phyloP scores from a whole-genome alignment of 805 yeast species.

The Maudiozyma barnettii region DNA sequence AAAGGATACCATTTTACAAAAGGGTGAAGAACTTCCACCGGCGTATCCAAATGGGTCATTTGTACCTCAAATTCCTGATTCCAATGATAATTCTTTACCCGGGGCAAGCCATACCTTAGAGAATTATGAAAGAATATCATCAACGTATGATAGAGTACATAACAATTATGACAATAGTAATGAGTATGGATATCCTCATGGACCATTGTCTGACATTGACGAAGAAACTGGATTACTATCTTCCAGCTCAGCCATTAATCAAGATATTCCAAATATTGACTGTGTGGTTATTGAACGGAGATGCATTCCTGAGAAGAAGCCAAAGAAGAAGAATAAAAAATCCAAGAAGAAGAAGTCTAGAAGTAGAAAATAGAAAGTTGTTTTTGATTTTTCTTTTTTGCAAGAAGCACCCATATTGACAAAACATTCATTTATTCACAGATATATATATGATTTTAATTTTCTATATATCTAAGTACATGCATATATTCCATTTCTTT shows the following conservation, averaged over 20 bases:
- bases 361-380: conserved; percentile 5
- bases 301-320: not conserved
- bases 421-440: not conserved
- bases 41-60: conserved; percentile 52
- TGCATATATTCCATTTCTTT: not conserved
- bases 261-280: not conserved
- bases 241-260: not conserved
- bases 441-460: no score
- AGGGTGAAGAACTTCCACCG: conserved; percentile 69
- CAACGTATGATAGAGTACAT: conserved; percentile 26
- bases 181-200: not conserved
- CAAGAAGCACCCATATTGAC: not conserved
- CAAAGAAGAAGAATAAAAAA: conserved; percentile 4
- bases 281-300: no score
- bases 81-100: not conserved
- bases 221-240: conserved; percentile 2
- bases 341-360: conserved; percentile 12
- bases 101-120: not conserved
- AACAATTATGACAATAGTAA: conserved; percentile 10
- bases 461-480: not conserved
- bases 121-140: conserved; percentile 28
- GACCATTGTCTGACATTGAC: not conserved
- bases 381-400: no score
- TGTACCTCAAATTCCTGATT: not conserved
- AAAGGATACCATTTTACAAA: conserved; percentile 50